Evolutionary conservation across 768 basidiomycete species (phyloP).

Genomic region (Kwoniella botswanensis): DNA sequence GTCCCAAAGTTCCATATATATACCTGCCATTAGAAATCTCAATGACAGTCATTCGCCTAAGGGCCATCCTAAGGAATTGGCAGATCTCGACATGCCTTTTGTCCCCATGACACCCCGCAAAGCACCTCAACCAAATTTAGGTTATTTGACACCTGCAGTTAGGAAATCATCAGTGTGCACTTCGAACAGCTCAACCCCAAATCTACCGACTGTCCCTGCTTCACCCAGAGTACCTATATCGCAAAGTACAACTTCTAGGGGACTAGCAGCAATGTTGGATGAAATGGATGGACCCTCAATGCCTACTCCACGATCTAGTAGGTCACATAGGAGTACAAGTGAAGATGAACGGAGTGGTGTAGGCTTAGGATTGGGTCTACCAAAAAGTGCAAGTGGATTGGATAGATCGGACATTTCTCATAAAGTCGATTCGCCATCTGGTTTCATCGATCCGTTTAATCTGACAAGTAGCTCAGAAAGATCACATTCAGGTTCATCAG

Average conservation of each 20-base stretch:
- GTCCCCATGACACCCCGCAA: conserved; percentile 49
- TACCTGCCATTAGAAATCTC: background rate
- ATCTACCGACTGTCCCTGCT: conserved; percentile 38
- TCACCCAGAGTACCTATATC: conserved; percentile 29
- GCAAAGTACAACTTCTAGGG: conserved; percentile 18
- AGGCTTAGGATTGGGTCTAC: conserved; percentile 33
- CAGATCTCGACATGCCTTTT: conserved; percentile 46
- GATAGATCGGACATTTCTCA: conserved; percentile 6
- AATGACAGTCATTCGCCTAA: background rate
- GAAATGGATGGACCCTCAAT: conserved; percentile 14
- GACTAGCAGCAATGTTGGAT: conserved; percentile 23
- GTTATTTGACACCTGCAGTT: conserved; percentile 45
- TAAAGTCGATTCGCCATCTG: background rate
- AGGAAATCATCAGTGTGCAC: conserved; percentile 30
- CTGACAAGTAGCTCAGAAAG: conserved; percentile 14
- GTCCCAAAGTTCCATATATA: conserved; percentile 2
- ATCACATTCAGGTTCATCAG: conserved; percentile 31
- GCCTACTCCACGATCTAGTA: conserved; percentile 9
- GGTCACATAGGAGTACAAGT: background rate
- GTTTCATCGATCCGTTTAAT: conserved; percentile 27
- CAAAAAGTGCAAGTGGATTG: conserved; percentile 24
- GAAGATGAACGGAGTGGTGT: conserved; percentile 13
- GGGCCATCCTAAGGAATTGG: conserved; percentile 1
- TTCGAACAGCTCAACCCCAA: conserved; percentile 31
- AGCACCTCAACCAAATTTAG: conserved; percentile 42